A percentile compares a stretch with the other conserved stretches of the same genome.
These are phyloP conservation scores for Amaranthus tricolor DNA, from an alignment of 179 eudicot species.

Conservation along the genomic window DNA sequence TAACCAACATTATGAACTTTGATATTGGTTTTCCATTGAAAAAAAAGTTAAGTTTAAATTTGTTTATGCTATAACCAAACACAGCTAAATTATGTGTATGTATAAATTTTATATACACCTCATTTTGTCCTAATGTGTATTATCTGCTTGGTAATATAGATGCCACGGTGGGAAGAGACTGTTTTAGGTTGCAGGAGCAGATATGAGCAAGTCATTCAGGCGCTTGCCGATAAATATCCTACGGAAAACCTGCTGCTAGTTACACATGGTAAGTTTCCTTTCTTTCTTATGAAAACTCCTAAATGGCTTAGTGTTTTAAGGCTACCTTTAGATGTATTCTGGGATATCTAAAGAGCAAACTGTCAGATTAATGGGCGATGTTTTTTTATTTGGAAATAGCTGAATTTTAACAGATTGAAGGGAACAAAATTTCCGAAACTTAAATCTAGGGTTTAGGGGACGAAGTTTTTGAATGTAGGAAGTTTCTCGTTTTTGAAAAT, in stretches of 20 bases:
- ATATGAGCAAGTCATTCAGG: constrained; percentile 53
- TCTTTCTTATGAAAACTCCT: neutral
- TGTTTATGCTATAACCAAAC: no score
- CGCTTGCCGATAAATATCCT: constrained; percentile 87
- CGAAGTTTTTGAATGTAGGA: no score
- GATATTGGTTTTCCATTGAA: no score
- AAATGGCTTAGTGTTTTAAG: neutral
- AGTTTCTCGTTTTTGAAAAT: no score
- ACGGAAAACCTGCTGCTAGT: constrained; percentile 83
- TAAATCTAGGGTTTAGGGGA: no score
- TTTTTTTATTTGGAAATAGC: no score
- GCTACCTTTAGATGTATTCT: neutral
- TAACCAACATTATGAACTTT: no score
- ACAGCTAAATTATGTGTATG: neutral
- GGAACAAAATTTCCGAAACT: no score
- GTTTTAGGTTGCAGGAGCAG: constrained; percentile 54
- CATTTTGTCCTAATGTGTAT: constrained; percentile 6
- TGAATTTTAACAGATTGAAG: neutral
- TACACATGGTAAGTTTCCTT: constrained; percentile 70
- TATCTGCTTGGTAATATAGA: constrained; percentile 35
- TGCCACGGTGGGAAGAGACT: constrained; percentile 79
- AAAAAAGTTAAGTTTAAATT: no score
- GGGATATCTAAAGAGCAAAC: neutral
- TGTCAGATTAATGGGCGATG: neutral
- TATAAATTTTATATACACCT: neutral